Conservation (phyloP, 2,329 filamentous ascomycete genomes). For the Paecilomyces dactylethromorphus region DNA sequence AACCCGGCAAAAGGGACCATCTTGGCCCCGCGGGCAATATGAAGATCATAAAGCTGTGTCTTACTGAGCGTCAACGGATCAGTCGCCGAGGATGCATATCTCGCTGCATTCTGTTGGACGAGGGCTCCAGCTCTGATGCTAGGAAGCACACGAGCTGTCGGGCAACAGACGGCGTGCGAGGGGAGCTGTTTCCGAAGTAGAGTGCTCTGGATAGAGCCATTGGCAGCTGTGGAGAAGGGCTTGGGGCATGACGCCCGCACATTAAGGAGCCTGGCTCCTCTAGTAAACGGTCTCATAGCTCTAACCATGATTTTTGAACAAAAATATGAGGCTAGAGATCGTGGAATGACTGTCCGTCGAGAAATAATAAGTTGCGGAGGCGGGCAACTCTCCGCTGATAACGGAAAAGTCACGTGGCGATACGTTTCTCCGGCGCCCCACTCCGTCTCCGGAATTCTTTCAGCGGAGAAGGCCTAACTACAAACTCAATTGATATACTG, state of each 20-base stretch:
- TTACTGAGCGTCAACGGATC: slow-evolving; percentile 21
- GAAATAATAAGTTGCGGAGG: slow-evolving; percentile 7
- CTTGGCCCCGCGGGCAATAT: slow-evolving; percentile 73
- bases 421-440: slow-evolving; percentile 13
- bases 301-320: not conserved
- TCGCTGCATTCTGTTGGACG: slow-evolving; percentile 12
- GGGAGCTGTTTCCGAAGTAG: slow-evolving; percentile 21
- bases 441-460: not conserved
- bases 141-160: slow-evolving; percentile 6
- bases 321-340: not conserved
- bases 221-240: slow-evolving; percentile 20
- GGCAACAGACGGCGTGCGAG: slow-evolving; percentile 13
- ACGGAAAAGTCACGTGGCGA: slow-evolving; percentile 35
- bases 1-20: slow-evolving; percentile 96
- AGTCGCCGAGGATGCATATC: slow-evolving; percentile 26
- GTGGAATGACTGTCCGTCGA: not conserved
- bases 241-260: slow-evolving; percentile 16
- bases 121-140: slow-evolving; percentile 8
- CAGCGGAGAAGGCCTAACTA: not conserved
- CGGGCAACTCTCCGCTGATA: slow-evolving; percentile 10
- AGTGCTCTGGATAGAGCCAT: slow-evolving; percentile 18
- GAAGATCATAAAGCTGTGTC: slow-evolving; percentile 73
- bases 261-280: slow-evolving; percentile 23
- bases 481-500: not conserved
- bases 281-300: slow-evolving; percentile 13